Percentiles rank a stretch among this genome's conserved stretches.
Evolutionary conservation across 2,329 filamentous ascomycete species (phyloP).

Genomic region (Cadophora sp.): DNA sequence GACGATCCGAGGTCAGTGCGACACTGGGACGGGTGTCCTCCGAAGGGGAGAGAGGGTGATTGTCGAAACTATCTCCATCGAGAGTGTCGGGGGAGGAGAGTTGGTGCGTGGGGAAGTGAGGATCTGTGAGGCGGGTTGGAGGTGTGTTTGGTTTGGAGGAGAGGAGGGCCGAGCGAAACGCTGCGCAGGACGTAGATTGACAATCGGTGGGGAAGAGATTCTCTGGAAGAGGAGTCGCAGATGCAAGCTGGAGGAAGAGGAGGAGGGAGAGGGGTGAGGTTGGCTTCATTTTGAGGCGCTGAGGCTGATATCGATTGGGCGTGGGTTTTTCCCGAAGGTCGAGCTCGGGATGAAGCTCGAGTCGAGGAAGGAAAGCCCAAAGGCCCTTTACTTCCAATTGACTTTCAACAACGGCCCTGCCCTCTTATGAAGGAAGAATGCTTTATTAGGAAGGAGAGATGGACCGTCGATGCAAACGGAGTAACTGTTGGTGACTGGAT

Average conservation of each 20-base stretch:
- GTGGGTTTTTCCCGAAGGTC: slow-evolving; percentile 11
- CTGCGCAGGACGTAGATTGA: slow-evolving; percentile 20
- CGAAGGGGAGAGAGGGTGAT: slow-evolving; percentile 37
- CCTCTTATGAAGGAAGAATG: not conserved
- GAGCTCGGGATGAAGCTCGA: not conserved
- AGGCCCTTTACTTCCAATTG: not conserved
- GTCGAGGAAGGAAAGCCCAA: not conserved
- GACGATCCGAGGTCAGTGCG: slow-evolving; percentile 35
- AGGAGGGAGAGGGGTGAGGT: slow-evolving; percentile 38
- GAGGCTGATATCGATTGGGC: slow-evolving; percentile 1
- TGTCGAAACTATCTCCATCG: slow-evolving; percentile 35
- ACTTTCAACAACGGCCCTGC: not conserved
- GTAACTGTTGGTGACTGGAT: not conserved
- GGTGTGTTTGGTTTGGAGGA: slow-evolving; percentile 28
- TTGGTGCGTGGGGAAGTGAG: slow-evolving; percentile 40
- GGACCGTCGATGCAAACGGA: not conserved
- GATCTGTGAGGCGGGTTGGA: slow-evolving; percentile 29
- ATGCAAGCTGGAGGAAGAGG: slow-evolving; percentile 36
- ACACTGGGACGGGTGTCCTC: slow-evolving; percentile 28
- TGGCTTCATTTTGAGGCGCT: slow-evolving; percentile 35
- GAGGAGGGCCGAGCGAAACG: slow-evolving; percentile 22
- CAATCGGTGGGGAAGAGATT: slow-evolving; percentile 20
- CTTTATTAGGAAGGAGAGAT: not conserved
- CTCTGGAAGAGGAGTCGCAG: slow-evolving; percentile 30
- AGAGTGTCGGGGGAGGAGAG: slow-evolving; percentile 18